Percentiles rank a stretch among this genome's conserved stretches.
phyloP scores from a whole-genome alignment of 2,329 filamentous ascomycete genomes.

The Colletotrichum ledebouriae region DNA sequence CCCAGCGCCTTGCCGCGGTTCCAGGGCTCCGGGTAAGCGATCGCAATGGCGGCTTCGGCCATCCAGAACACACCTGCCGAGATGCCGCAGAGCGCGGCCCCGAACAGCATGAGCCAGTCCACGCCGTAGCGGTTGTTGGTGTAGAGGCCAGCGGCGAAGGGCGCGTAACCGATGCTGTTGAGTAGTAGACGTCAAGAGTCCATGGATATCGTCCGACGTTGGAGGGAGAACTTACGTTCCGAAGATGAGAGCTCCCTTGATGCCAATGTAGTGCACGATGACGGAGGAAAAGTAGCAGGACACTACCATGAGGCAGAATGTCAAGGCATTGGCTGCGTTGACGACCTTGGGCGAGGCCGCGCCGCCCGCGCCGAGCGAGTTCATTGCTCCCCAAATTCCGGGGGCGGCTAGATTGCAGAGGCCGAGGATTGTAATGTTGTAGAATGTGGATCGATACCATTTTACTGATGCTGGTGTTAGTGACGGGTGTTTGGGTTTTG shows the following conservation, averaged over 20 bases:
- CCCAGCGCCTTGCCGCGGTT: conserved; percentile 75
- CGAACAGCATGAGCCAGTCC: conserved; percentile 77
- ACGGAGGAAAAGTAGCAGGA: conserved; percentile 76
- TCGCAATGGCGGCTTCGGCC: conserved; percentile 79
- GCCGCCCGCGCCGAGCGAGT: conserved; percentile 78
- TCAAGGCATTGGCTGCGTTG: conserved; percentile 78
- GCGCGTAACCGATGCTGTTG: conserved; percentile 73
- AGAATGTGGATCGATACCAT: conserved; percentile 80
- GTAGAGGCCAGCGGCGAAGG: conserved; percentile 79
- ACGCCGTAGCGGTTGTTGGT: conserved; percentile 78
- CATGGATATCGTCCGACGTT: fast-evolving
- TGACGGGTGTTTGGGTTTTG: too few species aligned
- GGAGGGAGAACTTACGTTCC: conserved; percentile 65
- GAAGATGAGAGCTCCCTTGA: conserved; percentile 78
- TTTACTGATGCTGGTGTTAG: conserved; percentile 57
- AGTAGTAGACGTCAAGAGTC: background rate
- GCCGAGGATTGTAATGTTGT: conserved; percentile 79
- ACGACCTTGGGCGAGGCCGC: conserved; percentile 74
- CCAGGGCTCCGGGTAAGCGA: conserved; percentile 78
- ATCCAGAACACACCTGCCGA: conserved; percentile 82
- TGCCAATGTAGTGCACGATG: conserved; percentile 76
- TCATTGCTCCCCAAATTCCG: conserved; percentile 81
- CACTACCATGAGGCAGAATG: conserved; percentile 80
- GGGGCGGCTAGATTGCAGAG: conserved; percentile 79
- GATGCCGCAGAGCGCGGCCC: conserved; percentile 77